A percentile compares a stretch with the other conserved stretches of the same genome.
These are phyloP conservation scores for Fusarium mexicanum DNA, from an alignment of 2,329 filamentous ascomycete genomes.

Conservation along the genomic window DNA sequence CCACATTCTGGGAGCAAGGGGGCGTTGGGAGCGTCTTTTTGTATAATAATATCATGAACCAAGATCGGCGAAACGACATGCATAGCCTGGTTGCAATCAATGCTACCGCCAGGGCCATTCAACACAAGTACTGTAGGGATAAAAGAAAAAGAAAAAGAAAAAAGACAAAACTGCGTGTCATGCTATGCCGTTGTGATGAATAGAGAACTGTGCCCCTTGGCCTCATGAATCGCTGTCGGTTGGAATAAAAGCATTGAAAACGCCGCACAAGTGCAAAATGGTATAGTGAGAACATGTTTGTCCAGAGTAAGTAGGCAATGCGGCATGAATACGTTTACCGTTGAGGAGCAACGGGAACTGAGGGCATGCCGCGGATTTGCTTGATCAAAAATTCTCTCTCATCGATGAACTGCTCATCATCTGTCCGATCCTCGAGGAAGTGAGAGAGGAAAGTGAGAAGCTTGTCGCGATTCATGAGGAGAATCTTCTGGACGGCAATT, in stretches of 20 bases:
- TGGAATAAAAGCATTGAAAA: slow-evolving; percentile 16
- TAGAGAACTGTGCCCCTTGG: slow-evolving; percentile 13
- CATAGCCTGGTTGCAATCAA: slow-evolving; percentile 12
- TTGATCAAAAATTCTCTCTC: slow-evolving; percentile 97
- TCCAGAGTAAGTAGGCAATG: neutral
- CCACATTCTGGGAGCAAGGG: slow-evolving; percentile 31
- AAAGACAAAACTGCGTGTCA: slow-evolving; percentile 16
- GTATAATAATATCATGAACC: slow-evolving; percentile 42
- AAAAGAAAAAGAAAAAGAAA: neutral
- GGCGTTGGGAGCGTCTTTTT: slow-evolving; percentile 42
- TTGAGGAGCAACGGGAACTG: slow-evolving; percentile 64
- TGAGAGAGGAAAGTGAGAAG: slow-evolving; percentile 87
- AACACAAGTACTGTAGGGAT: slow-evolving; percentile 17
- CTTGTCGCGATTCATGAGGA: slow-evolving; percentile 95
- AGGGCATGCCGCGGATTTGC: slow-evolving; percentile 80
- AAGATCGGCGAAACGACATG: slow-evolving; percentile 22
- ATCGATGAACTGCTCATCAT: slow-evolving; percentile 98
- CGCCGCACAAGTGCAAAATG: slow-evolving; percentile 18
- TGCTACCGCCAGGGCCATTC: slow-evolving; percentile 8
- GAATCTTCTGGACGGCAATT: slow-evolving; percentile 91
- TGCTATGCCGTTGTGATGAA: slow-evolving; percentile 25
- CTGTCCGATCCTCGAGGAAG: slow-evolving; percentile 93
- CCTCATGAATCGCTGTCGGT: slow-evolving; percentile 9
- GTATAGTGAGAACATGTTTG: slow-evolving; percentile 11
- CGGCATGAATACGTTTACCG: slow-evolving; percentile 45